Evolutionary conservation across 2,329 filamentous ascomycete species (phyloP).

Genomic region (Diaporthe longicolla): DNA sequence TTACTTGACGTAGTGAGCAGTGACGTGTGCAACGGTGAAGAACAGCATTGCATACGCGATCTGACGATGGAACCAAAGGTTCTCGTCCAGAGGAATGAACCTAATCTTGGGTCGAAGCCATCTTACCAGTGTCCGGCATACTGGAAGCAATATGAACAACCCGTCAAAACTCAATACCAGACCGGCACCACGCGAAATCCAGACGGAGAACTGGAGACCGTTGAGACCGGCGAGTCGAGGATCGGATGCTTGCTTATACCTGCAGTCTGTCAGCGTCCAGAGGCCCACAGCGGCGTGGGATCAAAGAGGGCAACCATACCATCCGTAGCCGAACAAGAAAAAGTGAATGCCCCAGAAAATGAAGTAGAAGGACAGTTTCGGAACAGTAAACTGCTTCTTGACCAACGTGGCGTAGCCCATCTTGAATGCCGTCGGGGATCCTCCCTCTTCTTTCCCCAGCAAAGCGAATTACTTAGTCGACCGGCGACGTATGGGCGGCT

Average conservation of each 20-base stretch:
- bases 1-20: conserved; percentile 94
- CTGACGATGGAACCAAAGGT: conserved; percentile 96
- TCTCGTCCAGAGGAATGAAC: conserved; percentile 95
- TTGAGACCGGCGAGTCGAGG: conserved; percentile 82
- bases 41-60: conserved; percentile 90
- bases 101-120: conserved; percentile 87
- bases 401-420: conserved; percentile 59
- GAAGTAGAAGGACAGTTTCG: conserved; percentile 84
- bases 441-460: conserved; percentile 48
- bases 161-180: conserved; percentile 87
- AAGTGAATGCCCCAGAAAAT: conserved; percentile 86
- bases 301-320: conserved; percentile 67
- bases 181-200: conserved; percentile 95
- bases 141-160: conserved; percentile 90
- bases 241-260: conserved; percentile 84
- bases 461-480: conserved; percentile 62
- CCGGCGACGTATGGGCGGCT: conserved; percentile 63
- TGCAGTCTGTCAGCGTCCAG: conserved; percentile 56
- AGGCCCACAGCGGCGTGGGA: not conserved
- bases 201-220: conserved; percentile 87
- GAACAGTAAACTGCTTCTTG: conserved; percentile 76
- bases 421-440: conserved; percentile 50
- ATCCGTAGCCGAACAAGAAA: conserved; percentile 86
- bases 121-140: conserved; percentile 92
- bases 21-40: conserved; percentile 83